phyloP scores from a whole-genome alignment of 257 asterid genomes.

The Fraxinus excelsior region DNA sequence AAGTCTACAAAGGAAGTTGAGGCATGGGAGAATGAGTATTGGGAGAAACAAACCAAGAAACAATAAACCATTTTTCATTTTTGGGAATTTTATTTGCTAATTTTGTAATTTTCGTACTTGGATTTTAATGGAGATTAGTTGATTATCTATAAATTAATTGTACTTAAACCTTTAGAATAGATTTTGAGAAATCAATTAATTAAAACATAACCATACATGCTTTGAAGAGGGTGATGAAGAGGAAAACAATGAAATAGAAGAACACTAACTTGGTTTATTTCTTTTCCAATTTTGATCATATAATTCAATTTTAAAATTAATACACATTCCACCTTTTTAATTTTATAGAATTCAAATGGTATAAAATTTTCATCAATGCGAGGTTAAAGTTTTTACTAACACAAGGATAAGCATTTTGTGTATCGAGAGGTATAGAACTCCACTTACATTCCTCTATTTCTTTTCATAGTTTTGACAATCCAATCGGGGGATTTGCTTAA shows the following conservation, averaged over 20 bases:
- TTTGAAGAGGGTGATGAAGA: not conserved
- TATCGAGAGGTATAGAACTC: too few species aligned
- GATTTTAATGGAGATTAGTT: not conserved
- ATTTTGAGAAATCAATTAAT: not conserved
- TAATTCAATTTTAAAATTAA: too few species aligned
- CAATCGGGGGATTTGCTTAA: too few species aligned
- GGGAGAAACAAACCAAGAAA: conserved; percentile 43
- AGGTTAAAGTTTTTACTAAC: too few species aligned
- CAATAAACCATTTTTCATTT: conserved; percentile 1
- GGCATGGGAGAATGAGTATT: conserved; percentile 66
- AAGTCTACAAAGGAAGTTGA: conserved; percentile 62
- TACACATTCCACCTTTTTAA: too few species aligned
- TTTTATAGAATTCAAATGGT: too few species aligned
- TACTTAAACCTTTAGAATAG: not conserved
- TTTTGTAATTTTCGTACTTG: not conserved
- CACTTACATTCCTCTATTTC: too few species aligned
- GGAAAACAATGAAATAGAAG: not conserved
- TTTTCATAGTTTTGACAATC: too few species aligned
- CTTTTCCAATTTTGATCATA: too few species aligned
- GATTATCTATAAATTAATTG: not conserved
- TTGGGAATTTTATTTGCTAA: not conserved
- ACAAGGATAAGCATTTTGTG: too few species aligned
- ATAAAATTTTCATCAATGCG: too few species aligned
- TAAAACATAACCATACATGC: not conserved
- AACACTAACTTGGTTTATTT: too few species aligned